A percentile compares a stretch with the other conserved stretches of the same genome.
Evolutionary conservation across 331 rosid genomes (phyloP).

Genomic region (Phaseolus coccineus): DNA sequence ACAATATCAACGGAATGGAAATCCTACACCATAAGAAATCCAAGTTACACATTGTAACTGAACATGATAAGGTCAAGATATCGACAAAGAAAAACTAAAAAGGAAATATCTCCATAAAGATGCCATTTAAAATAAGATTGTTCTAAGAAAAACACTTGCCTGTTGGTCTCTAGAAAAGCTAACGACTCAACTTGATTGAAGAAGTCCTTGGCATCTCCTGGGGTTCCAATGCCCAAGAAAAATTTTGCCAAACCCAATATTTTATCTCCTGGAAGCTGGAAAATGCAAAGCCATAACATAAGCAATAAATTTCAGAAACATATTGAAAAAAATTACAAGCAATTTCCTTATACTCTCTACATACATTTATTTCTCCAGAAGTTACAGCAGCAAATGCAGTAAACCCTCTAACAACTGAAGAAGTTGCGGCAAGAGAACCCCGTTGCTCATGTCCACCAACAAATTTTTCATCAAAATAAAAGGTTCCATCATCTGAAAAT

Average conservation of each 20-base stretch:
- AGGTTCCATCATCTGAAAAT: conserved; percentile 81
- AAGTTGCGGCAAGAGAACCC: conserved; percentile 83
- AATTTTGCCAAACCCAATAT: conserved; percentile 90
- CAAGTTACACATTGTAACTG: conserved; percentile 11
- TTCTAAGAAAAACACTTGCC: conserved; percentile 55
- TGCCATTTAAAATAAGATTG: conserved; percentile 28
- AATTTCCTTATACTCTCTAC: conserved; percentile 39
- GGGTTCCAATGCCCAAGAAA: conserved; percentile 89
- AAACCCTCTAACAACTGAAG: conserved; percentile 91
- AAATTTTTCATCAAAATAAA: conserved; percentile 82
- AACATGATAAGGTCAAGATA: conserved; percentile 2
- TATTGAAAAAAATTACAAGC: conserved; percentile 3
- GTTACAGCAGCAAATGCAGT: conserved; percentile 72
- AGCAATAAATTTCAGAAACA: conserved; percentile 17
- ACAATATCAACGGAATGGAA: conserved; percentile 80
- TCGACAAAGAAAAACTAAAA: conserved; percentile 3
- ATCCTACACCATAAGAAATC: conserved; percentile 59
- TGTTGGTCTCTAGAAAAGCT: conserved; percentile 79
- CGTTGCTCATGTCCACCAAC: conserved; percentile 69
- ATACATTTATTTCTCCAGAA: conserved; percentile 79
- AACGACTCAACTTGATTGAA: conserved; percentile 85
- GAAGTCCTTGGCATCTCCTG: conserved; percentile 88
- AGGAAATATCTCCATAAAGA: not conserved
- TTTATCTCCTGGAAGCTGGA: conserved; percentile 81
- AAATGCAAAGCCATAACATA: conserved; percentile 48